Percentiles rank a stretch among this genome's conserved stretches.
These are phyloP conservation scores for Corynascus novoguineensis DNA, from an alignment of 495 filamentous ascomycete species.

Conservation along the genomic window DNA sequence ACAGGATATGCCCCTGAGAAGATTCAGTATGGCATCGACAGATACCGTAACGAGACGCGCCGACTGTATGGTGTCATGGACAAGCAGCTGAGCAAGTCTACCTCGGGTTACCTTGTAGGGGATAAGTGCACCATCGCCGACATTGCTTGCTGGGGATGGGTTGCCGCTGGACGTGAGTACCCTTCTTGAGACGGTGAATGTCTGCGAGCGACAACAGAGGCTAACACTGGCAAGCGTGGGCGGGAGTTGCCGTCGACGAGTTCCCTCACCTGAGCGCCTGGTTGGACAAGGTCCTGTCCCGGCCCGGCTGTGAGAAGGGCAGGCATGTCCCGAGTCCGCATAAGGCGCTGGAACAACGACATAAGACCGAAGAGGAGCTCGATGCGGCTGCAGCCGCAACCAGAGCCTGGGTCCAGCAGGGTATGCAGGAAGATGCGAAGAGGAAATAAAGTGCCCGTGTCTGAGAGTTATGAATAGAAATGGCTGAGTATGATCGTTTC, in stretches of 20 bases:
- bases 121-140: constrained; percentile 79
- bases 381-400: constrained; percentile 48
- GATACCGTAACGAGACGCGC: constrained; percentile 75
- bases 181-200: neutral
- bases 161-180: constrained; percentile 41
- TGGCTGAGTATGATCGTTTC: too few relatives aligned
- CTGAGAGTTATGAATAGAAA: neutral
- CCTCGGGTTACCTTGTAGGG: constrained; percentile 69
- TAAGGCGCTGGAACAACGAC: constrained; percentile 49
- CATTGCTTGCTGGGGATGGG: constrained; percentile 76
- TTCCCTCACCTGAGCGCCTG: constrained; percentile 69
- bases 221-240: constrained; percentile 48
- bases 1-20: constrained; percentile 73
- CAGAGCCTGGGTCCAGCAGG: constrained; percentile 56
- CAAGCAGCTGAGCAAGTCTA: constrained; percentile 57
- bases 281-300: constrained; percentile 55
- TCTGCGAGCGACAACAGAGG: neutral
- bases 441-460: constrained; percentile 43
- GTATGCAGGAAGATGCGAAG: constrained; percentile 57
- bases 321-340: constrained; percentile 67
- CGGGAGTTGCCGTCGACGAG: constrained; percentile 68
- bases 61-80: constrained; percentile 79
- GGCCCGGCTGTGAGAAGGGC: constrained; percentile 71
- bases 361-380: constrained; percentile 39
- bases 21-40: constrained; percentile 77